Evolutionary conservation across 2,329 filamentous ascomycete species (phyloP).

Genomic region (Plectosphaerella sp.): DNA sequence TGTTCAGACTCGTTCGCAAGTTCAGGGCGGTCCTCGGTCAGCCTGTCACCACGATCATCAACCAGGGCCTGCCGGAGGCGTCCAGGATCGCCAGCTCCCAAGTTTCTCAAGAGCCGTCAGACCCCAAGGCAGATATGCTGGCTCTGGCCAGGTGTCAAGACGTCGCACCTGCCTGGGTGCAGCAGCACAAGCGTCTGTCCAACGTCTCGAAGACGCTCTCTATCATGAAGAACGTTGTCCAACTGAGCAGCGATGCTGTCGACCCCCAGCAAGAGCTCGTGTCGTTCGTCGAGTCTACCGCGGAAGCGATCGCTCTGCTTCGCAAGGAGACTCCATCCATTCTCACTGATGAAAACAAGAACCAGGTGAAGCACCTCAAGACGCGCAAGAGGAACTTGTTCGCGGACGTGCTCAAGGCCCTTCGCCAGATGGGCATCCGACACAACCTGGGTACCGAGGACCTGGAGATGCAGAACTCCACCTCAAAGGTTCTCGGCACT

Average conservation of each 20-base stretch:
- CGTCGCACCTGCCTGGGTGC: conserved; percentile 30
- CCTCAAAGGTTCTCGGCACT: conserved; percentile 62
- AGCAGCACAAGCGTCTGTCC: conserved; percentile 60
- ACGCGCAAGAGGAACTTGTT: conserved; percentile 85
- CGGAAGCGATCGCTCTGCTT: conserved; percentile 65
- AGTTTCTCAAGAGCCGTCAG: background rate
- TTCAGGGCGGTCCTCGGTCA: conserved; percentile 77
- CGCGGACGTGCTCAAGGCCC: conserved; percentile 76
- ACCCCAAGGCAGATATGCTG: conserved; percentile 5
- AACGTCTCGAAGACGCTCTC: conserved; percentile 65
- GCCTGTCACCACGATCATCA: conserved; percentile 63
- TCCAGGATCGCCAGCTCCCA: background rate
- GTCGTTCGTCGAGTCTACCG: conserved; percentile 64
- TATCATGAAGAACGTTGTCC: conserved; percentile 53
- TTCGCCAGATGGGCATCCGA: conserved; percentile 86
- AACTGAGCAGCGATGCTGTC: background rate
- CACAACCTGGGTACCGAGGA: conserved; percentile 73
- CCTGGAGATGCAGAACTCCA: conserved; percentile 67
- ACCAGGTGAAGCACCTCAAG: conserved; percentile 82
- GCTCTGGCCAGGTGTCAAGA: conserved; percentile 26
- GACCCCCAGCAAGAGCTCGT: conserved; percentile 19
- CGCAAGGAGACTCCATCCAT: conserved; percentile 76
- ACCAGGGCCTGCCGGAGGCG: conserved; percentile 54
- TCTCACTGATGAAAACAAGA: conserved; percentile 85
- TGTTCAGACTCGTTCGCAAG: conserved; percentile 88